Evolutionary conservation across 805 yeast genomes (phyloP).

Genomic region (Groenewaldozyma tartarivorans): DNA sequence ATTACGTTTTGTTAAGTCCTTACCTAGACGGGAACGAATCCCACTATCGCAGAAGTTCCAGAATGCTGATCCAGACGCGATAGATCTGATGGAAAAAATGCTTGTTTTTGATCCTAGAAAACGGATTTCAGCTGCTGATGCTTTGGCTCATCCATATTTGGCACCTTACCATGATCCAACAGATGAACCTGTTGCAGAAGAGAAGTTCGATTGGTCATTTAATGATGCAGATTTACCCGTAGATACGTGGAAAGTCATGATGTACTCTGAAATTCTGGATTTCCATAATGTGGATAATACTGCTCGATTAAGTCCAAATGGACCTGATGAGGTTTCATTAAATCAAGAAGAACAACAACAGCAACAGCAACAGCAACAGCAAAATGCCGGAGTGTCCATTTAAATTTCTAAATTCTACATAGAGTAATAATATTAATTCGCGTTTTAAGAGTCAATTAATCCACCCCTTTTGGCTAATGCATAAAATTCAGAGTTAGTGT

Average conservation of each 20-base stretch:
- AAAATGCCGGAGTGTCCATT: no score
- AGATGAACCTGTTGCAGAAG: slow-evolving; percentile 92
- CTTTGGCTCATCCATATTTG: slow-evolving; percentile 81
- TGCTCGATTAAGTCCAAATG: neutral
- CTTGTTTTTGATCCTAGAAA: slow-evolving; percentile 90
- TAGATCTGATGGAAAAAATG: slow-evolving; percentile 82
- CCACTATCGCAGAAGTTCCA: slow-evolving; percentile 77
- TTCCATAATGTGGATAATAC: slow-evolving; percentile 72
- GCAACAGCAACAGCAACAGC: neutral
- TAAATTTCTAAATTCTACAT: no score
- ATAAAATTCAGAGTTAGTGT: slow-evolving; percentile 63
- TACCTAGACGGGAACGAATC: slow-evolving; percentile 88
- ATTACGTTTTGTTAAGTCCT: slow-evolving; percentile 81
- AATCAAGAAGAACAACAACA: neutral
- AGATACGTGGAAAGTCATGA: slow-evolving; percentile 98
- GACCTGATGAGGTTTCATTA: neutral
- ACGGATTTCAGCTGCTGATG: slow-evolving; percentile 87
- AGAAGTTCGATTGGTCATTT: slow-evolving; percentile 94
- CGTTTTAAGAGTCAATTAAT: slow-evolving; percentile 26
- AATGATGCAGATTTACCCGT: slow-evolving; percentile 97
- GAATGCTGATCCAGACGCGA: slow-evolving; percentile 55
- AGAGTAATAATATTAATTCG: no score
- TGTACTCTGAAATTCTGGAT: slow-evolving; percentile 94
- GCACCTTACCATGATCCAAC: slow-evolving; percentile 95
- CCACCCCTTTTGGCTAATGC: slow-evolving; percentile 80